Evolutionary conservation across 2,329 filamentous ascomycete genomes (phyloP).

Genomic region (Berkeleyomyces basicola): DNA sequence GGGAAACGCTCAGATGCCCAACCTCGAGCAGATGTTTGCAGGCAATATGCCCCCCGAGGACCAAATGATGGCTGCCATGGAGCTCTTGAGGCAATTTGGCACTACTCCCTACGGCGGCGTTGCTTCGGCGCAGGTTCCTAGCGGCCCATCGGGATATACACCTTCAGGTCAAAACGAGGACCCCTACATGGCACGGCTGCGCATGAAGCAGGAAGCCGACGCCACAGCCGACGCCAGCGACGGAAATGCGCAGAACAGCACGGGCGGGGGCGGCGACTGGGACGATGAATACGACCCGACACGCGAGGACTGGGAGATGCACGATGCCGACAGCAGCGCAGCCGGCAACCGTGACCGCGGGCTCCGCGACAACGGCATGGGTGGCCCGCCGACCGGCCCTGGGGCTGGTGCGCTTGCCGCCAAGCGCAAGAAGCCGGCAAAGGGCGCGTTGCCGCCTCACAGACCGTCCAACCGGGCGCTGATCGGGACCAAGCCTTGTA

Average conservation of each 20-base stretch:
- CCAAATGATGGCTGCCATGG: slow-evolving; percentile 12
- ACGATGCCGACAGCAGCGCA: slow-evolving; percentile 1
- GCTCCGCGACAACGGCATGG: slow-evolving; percentile 18
- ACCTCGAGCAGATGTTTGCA: slow-evolving; percentile 15
- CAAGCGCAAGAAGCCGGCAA: slow-evolving; percentile 27
- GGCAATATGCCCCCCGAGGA: not conserved
- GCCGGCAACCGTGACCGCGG: slow-evolving; percentile 16
- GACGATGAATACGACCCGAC: slow-evolving; percentile 14
- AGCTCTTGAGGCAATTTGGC: slow-evolving; percentile 6
- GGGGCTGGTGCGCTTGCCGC: slow-evolving; percentile 17
- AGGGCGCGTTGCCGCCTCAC: slow-evolving; percentile 25
- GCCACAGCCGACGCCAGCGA: slow-evolving; percentile 15
- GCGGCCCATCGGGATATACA: slow-evolving; percentile 9
- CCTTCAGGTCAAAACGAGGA: slow-evolving; percentile 21
- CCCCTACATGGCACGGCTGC: slow-evolving; percentile 26
- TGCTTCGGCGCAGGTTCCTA: not conserved
- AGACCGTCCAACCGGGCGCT: slow-evolving; percentile 36
- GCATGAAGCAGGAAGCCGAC: slow-evolving; percentile 24
- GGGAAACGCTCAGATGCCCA: slow-evolving; percentile 8
- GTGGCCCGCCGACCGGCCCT: slow-evolving; percentile 15
- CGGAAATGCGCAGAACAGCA: not conserved
- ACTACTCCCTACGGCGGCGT: not conserved
- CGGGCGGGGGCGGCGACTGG: not conserved
- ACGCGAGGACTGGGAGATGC: slow-evolving; percentile 14
- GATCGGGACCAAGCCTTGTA: slow-evolving; percentile 51